A percentile compares a stretch with the other conserved stretches of the same genome.
Conservation (phyloP, 2,329 filamentous ascomycete genomes). For the Fusarium piperis region DNA sequence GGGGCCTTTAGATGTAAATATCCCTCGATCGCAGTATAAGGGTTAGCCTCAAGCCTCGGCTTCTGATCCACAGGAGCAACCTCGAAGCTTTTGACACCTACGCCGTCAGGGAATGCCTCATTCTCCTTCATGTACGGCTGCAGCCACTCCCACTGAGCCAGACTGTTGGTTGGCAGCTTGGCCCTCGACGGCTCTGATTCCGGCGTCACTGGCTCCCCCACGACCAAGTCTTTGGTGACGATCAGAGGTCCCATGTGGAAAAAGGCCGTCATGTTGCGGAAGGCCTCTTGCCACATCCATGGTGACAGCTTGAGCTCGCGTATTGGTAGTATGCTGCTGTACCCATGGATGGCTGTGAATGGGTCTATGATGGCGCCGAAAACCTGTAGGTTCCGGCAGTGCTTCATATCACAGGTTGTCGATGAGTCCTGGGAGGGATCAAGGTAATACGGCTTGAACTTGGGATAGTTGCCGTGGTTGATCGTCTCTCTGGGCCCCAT, state of each 20-base stretch:
- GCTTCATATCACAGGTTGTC: no score
- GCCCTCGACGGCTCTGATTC: no score
- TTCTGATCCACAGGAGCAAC: neutral
- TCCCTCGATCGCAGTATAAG: constrained; percentile 20
- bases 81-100: no score
- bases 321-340: constrained; percentile 47
- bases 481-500: no score
- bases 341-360: constrained; percentile 49
- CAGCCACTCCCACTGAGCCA: constrained; percentile 46
- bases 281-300: constrained; percentile 51
- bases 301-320: constrained; percentile 41
- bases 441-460: no score
- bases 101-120: no score
- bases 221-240: constrained; percentile 21
- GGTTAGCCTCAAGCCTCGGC: constrained; percentile 1
- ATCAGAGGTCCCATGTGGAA: constrained; percentile 51
- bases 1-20: constrained; percentile 4
- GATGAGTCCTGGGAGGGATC: no score
- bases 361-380: constrained; percentile 51
- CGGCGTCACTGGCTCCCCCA: neutral
- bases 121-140: constrained; percentile 41
- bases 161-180: neutral
- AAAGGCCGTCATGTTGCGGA: constrained; percentile 53
- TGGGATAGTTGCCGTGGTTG: no score
- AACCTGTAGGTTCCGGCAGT: neutral